phyloP scores from a whole-genome alignment of 768 basidiomycete species.

The Boletus insuetus region DNA sequence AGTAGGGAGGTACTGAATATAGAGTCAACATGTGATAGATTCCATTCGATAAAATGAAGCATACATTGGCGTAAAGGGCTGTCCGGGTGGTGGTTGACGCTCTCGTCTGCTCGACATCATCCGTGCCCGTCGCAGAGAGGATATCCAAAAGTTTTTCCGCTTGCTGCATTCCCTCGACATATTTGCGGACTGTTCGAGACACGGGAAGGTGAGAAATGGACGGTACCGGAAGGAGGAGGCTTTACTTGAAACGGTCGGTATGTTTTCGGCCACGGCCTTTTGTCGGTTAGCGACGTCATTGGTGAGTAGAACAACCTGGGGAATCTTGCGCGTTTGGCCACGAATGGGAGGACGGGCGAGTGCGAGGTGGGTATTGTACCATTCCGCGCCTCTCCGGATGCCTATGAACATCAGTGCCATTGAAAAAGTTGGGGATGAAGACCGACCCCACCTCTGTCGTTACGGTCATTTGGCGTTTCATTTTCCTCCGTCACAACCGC shows the following conservation, averaged over 20 bases:
- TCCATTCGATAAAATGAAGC: slow-evolving; percentile 9
- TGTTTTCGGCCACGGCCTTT: slow-evolving; percentile 66
- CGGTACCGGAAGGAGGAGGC: not conserved
- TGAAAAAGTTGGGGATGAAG: not conserved
- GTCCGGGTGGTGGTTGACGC: slow-evolving; percentile 52
- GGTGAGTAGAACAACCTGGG: slow-evolving; percentile 77
- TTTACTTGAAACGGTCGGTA: slow-evolving; percentile 61
- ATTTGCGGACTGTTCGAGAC: slow-evolving; percentile 58
- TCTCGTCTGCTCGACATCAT: slow-evolving; percentile 61
- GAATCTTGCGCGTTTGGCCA: slow-evolving; percentile 45
- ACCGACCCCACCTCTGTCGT: slow-evolving; percentile 72
- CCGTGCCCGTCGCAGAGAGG: slow-evolving; percentile 64
- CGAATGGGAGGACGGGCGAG: slow-evolving; percentile 51
- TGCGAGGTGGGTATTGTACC: slow-evolving; percentile 79
- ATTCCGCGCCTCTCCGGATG: slow-evolving; percentile 82
- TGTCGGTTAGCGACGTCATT: slow-evolving; percentile 85
- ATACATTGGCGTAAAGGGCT: slow-evolving; percentile 73
- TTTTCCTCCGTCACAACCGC: slow-evolving; percentile 72
- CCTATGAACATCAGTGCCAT: slow-evolving; percentile 44
- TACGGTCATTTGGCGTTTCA: slow-evolving; percentile 90
- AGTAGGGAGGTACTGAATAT: slow-evolving; percentile 69
- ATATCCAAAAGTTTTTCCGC: slow-evolving; percentile 74
- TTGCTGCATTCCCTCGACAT: slow-evolving; percentile 72
- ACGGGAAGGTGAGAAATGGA: not conserved
- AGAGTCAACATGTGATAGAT: not conserved